These are phyloP conservation scores for Apophysomyces elegans DNA, from an alignment of 371 early-diverging fungal genomes.

Conservation along the genomic window DNA sequence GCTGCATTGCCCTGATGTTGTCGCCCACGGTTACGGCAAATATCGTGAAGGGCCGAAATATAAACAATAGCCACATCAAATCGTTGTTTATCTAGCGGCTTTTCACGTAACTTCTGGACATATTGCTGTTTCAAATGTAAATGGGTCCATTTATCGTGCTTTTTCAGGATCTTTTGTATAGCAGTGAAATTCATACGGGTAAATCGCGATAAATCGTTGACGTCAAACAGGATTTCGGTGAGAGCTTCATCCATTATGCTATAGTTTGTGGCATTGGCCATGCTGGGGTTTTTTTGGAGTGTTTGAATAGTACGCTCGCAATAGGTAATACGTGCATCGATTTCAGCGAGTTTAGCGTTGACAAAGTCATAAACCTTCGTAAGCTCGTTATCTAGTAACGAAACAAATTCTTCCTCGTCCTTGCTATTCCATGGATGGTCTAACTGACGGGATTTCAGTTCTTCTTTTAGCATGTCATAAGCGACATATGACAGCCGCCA, in stretches of 20 bases:
- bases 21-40: constrained; percentile 42
- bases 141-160: constrained; percentile 85
- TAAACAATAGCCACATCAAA: constrained; percentile 62
- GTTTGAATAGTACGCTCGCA: constrained; percentile 77
- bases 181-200: constrained; percentile 92
- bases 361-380: constrained; percentile 84
- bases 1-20: constrained; percentile 38
- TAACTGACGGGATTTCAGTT: constrained; percentile 33
- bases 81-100: constrained; percentile 51
- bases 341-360: constrained; percentile 79
- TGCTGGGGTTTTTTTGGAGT: constrained; percentile 39
- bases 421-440: constrained; percentile 53
- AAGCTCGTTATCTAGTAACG: constrained; percentile 72
- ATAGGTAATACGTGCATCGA: constrained; percentile 80
- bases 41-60: constrained; percentile 48
- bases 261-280: constrained; percentile 44
- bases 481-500: constrained; percentile 36
- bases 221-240: constrained; percentile 65
- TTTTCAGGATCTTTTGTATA: constrained; percentile 93
- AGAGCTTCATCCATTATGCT: constrained; percentile 48
- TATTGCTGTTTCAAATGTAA: constrained; percentile 82
- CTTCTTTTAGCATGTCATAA: constrained; percentile 33
- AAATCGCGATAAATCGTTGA: constrained; percentile 88
- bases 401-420: constrained; percentile 78
- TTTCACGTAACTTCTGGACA: constrained; percentile 72